Conservation (phyloP, 768 basidiomycete genomes). For the Auriculariales sp. region DNA sequence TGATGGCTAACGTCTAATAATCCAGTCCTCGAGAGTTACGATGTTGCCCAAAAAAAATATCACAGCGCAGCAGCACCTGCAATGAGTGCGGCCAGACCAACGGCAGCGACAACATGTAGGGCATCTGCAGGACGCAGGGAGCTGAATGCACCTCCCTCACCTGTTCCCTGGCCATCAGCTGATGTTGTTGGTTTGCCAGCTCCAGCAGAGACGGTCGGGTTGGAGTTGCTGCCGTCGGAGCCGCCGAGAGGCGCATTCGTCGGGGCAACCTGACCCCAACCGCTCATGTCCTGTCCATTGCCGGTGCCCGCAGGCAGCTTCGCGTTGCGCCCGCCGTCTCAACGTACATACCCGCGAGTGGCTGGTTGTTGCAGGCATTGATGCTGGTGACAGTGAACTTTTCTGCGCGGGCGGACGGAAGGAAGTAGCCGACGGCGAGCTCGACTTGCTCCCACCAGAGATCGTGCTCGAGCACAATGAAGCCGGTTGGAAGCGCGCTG, state of each 20-base stretch:
- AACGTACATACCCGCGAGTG: constrained; percentile 53
- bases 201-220: too few relatives aligned
- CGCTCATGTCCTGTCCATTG: background rate
- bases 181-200: too few relatives aligned
- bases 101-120: too few relatives aligned
- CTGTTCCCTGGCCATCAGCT: too few relatives aligned
- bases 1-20: too few relatives aligned
- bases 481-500: constrained; percentile 21
- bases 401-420: constrained; percentile 31
- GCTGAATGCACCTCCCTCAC: too few relatives aligned
- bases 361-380: constrained; percentile 45
- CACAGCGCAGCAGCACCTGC: too few relatives aligned
- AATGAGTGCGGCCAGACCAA: too few relatives aligned
- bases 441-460: constrained; percentile 30
- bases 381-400: constrained; percentile 61
- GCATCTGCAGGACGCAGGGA: too few relatives aligned
- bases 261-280: background rate
- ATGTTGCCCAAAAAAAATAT: too few relatives aligned
- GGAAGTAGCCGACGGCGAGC: constrained; percentile 29
- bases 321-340: constrained; percentile 50
- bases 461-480: constrained; percentile 30
- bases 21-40: too few relatives aligned
- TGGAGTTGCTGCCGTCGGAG: constrained; percentile 1
- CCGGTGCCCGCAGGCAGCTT: background rate
- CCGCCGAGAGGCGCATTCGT: background rate